These are phyloP conservation scores for Globisporangium irregulare DNA, from an alignment of 352 stramenopile species.

Conservation along the genomic window DNA sequence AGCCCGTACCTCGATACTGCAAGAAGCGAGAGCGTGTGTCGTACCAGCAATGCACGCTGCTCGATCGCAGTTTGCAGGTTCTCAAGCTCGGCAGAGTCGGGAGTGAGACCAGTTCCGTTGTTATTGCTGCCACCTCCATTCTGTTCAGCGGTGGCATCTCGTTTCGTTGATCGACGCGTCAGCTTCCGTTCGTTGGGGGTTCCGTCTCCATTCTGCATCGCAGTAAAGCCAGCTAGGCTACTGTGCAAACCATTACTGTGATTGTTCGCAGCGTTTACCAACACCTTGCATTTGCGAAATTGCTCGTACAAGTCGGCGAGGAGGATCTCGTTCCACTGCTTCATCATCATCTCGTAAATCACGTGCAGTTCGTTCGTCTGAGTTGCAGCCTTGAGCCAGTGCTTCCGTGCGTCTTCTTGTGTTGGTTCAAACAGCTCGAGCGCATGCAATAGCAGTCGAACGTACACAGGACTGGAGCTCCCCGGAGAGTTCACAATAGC, in stretches of 20 bases:
- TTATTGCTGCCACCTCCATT: background rate
- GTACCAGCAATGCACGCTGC: conserved; percentile 63
- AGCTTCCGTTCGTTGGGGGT: conserved; percentile 14
- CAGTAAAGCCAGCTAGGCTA: background rate
- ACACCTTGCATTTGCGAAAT: conserved; percentile 27
- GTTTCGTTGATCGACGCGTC: conserved; percentile 3
- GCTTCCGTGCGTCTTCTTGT: conserved; percentile 21
- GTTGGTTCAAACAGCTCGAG: conserved; percentile 50
- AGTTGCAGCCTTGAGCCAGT: conserved; percentile 46
- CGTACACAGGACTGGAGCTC: conserved; percentile 67
- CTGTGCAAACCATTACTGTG: background rate
- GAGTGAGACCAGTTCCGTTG: background rate
- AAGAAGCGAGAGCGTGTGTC: conserved; percentile 72
- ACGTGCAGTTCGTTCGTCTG: conserved; percentile 39
- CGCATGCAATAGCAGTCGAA: conserved; percentile 59
- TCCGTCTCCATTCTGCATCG: background rate
- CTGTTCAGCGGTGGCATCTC: conserved; percentile 3
- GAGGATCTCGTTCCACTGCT: conserved; percentile 72
- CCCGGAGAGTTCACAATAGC: conserved; percentile 40
- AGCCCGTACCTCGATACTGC: conserved; percentile 67
- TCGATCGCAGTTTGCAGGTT: conserved; percentile 50
- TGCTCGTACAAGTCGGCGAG: conserved; percentile 51
- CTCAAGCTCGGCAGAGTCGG: conserved; percentile 46
- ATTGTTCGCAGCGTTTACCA: conserved; percentile 1
- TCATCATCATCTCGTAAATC: conserved; percentile 68